Conservation (phyloP, 192 early-diverging fungal species). For the Coemansia sp. region DNA sequence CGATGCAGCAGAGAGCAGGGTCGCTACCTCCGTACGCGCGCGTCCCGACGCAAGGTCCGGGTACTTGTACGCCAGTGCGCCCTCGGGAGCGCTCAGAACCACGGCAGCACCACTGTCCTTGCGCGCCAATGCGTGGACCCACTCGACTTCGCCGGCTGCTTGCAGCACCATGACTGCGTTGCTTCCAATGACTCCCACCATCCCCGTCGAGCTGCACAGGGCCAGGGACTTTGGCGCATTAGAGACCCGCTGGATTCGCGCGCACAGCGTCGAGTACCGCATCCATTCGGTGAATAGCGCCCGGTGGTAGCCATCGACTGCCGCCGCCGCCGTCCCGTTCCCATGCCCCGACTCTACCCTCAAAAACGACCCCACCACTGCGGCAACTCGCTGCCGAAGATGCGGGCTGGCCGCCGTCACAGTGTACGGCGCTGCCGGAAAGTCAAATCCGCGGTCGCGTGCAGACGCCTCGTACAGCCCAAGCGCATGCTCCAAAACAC, state of each 20-base stretch:
- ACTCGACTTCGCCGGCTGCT: slow-evolving; percentile 24
- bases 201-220: slow-evolving; percentile 19
- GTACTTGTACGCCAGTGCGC: slow-evolving; percentile 3
- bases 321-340: slow-evolving; percentile 5
- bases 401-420: slow-evolving; percentile 12
- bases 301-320: slow-evolving; percentile 24
- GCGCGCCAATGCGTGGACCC: slow-evolving; percentile 23
- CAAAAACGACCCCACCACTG: slow-evolving; percentile 26
- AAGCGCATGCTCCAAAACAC: slow-evolving; percentile 33
- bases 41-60: slow-evolving; percentile 16
- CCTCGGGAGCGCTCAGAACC: slow-evolving; percentile 24
- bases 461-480: slow-evolving; percentile 21
- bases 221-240: slow-evolving; percentile 32
- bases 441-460: slow-evolving; percentile 28
- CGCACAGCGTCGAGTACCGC: slow-evolving; percentile 45
- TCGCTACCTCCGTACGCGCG: slow-evolving; percentile 18
- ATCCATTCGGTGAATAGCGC: slow-evolving; percentile 48
- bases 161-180: slow-evolving; percentile 13
- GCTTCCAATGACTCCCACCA: slow-evolving; percentile 26
- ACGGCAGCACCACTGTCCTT: slow-evolving; percentile 22
- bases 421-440: slow-evolving; percentile 11
- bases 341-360: slow-evolving; percentile 20
- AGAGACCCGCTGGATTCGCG: slow-evolving; percentile 30
- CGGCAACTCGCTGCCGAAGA: slow-evolving; percentile 26
- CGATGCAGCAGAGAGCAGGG: slow-evolving; percentile 18